Base-by-base conservation (phyloP, 495 filamentous ascomycete species). In the Trichoderma virens region DNA sequence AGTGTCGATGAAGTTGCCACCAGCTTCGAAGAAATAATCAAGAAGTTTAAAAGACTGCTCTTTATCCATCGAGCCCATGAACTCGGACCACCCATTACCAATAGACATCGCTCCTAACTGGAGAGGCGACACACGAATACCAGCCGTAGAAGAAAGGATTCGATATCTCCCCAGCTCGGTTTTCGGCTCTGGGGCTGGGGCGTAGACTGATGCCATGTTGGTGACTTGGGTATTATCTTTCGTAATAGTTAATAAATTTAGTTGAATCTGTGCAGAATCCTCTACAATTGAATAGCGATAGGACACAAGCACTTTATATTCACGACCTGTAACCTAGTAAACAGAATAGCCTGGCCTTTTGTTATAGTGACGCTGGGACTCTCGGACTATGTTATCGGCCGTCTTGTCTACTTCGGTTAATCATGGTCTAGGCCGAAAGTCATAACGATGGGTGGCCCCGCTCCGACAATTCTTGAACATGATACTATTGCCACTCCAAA, bases 1-100 rank as follows among this genome's bases (percentile, higher is more conserved):
- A 5, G 86, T 89, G 67, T 90, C 88, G 69, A 90, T 87, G 75
- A 90, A 88, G 74, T 90, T 89, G 34, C 87, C 87, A 11, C 86
- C 86, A 45, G 76, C 72, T 16, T 73, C 68, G 59, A 81, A 77
- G 74, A 77, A 87, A 61, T 70, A 76, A 68, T 89, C 86, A 31
- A 90, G 75, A 5, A 90, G 65, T n/a, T 65, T 39, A 51, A 72
- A 72, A 1, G 71, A 63, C 9, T 56, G 32, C 18, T 62, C 62
- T 45, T 71, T 73, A 47, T 59, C 47, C 67, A 73, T 67, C 8
- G 65, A 64, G 18, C 71, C 71, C 63, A 73, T 20, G 0, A n/a
- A 18, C 5, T 8, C 35, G 0, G 31, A 20, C 82, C 81, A 88
- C 3, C 72, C 73, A 13, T 81, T 75, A 41, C 87, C 87, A 66